These are phyloP conservation scores for Serendipita vermifera DNA, from an alignment of 768 basidiomycete species.

Conservation along the genomic window DNA sequence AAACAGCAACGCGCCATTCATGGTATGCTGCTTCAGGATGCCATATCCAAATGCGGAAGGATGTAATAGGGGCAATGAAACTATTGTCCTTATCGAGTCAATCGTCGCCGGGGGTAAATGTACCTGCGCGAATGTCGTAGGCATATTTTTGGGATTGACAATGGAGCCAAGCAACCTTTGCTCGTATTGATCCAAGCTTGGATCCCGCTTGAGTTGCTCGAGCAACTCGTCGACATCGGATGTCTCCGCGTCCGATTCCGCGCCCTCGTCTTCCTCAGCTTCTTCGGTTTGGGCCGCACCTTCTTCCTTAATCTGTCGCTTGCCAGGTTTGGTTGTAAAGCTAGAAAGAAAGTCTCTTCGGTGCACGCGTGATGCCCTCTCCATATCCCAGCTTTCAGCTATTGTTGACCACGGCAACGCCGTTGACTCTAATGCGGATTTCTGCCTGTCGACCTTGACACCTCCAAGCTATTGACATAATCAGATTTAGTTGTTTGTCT, in stretches of 20 bases:
- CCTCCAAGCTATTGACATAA: not conserved
- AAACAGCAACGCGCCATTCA: conserved; percentile 83
- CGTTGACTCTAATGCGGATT: conserved; percentile 40
- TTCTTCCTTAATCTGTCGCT: conserved; percentile 28
- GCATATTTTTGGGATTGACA: conserved; percentile 65
- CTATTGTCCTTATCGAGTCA: conserved; percentile 82
- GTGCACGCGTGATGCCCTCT: conserved; percentile 35
- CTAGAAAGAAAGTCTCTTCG: conserved; percentile 53
- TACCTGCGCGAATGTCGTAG: conserved; percentile 77
- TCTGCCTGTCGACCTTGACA: conserved; percentile 23
- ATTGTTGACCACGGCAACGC: conserved; percentile 55
- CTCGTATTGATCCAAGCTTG: conserved; percentile 69
- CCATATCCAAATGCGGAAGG: conserved; percentile 80
- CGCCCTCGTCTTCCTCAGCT: conserved; percentile 29
- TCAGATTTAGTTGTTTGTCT: not conserved
- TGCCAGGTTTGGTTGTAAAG: conserved; percentile 25
- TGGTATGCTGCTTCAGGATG: conserved; percentile 80
- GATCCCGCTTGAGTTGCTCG: conserved; percentile 60
- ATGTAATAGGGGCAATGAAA: conserved; percentile 76
- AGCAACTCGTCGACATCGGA: conserved; percentile 49
- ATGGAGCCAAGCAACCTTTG: conserved; percentile 71
- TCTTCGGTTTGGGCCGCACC: conserved; percentile 9
- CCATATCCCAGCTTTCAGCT: conserved; percentile 49
- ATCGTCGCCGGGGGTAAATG: conserved; percentile 81
- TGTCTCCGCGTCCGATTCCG: conserved; percentile 14